A percentile compares a stretch with the other conserved stretches of the same genome.
Conservation (phyloP, 2,329 filamentous ascomycete genomes). For the Fusarium drepaniforme region DNA sequence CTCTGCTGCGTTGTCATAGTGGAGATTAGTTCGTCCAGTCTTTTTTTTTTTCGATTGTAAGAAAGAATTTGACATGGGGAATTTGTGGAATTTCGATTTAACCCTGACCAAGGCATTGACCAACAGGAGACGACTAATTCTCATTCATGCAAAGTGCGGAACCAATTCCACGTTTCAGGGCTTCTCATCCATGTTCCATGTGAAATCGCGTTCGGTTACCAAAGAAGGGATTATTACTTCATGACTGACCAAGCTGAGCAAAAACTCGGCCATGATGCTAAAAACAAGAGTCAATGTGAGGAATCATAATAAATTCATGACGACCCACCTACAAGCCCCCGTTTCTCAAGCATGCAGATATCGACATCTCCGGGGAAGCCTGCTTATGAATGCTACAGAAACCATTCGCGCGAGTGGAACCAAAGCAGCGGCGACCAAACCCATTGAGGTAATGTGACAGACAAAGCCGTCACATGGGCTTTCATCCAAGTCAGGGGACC, state of each 20-base stretch:
- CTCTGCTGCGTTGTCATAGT: conserved; percentile 3
- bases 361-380: conserved; percentile 16
- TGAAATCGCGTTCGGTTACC: background rate
- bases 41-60: background rate
- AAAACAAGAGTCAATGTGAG: conserved; percentile 4
- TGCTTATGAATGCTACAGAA: conserved; percentile 36
- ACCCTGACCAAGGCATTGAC: conserved; percentile 5
- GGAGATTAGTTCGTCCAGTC: conserved; percentile 6
- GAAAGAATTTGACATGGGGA: background rate
- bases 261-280: background rate
- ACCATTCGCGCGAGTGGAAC: conserved; percentile 20
- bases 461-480: background rate
- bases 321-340: conserved; percentile 3
- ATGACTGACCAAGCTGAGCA: background rate
- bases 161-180: conserved; percentile 10
- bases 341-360: conserved; percentile 10
- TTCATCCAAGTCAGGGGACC: background rate
- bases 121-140: background rate
- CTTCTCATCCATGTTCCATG: background rate
- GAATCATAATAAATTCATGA: conserved; percentile 6
- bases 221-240: background rate
- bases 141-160: conserved; percentile 3
- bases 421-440: background rate
- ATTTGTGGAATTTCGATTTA: conserved; percentile 11
- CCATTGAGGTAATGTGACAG: background rate